Evolutionary conservation across 176 grass and related monocot species (phyloP).

Genomic region (Chrysopogon serrulatus): DNA sequence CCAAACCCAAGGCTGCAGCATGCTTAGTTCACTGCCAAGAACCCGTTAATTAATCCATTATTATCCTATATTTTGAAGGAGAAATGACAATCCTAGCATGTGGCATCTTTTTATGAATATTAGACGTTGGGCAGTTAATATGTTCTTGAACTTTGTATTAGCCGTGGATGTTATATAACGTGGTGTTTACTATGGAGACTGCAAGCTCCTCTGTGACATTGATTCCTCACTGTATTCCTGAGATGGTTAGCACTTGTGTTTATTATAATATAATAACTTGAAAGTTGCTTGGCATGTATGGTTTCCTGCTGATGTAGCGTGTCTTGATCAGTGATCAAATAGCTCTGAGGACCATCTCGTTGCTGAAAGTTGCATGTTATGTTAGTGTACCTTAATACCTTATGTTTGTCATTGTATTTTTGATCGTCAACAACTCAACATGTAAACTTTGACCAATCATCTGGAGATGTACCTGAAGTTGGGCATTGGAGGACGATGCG

Average conservation of each 20-base stretch:
- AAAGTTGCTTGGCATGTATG: not conserved
- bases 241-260: not conserved
- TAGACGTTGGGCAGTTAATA: not conserved
- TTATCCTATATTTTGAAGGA: not conserved
- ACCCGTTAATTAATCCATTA: not conserved
- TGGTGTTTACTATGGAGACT: not conserved
- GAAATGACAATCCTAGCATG: not conserved
- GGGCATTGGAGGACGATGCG: too few relatives aligned
- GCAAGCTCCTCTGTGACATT: not conserved
- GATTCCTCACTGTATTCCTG: not conserved
- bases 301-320: not conserved
- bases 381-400: too few relatives aligned
- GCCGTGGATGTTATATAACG: not conserved
- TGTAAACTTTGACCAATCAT: too few relatives aligned
- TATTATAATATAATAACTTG: not conserved
- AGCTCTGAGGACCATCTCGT: not conserved
- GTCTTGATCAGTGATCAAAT: not conserved
- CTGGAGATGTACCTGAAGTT: too few relatives aligned
- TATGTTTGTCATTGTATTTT: too few relatives aligned
- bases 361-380: not conserved
- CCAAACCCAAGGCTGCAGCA: not conserved
- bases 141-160: conserved; percentile 2
- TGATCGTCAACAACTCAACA: too few relatives aligned
- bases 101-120: not conserved
- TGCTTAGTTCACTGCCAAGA: not conserved